Conservation (phyloP, 2,329 filamentous ascomycete genomes). For the Trichoderma simmonsii region DNA sequence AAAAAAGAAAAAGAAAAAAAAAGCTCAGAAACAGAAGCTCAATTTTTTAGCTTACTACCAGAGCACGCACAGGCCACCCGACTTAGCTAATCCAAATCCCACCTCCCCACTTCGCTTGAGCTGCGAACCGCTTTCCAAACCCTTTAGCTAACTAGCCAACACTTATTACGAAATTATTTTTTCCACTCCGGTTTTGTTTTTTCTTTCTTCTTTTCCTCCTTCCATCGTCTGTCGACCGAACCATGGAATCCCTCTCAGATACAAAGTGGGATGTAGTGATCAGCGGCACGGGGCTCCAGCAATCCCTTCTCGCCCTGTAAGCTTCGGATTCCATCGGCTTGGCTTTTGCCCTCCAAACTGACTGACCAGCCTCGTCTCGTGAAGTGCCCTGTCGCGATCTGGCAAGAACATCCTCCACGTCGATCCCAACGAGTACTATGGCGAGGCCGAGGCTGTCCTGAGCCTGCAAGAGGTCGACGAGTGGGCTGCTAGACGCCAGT, state of each 20-base stretch:
- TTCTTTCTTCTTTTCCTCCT: constrained; percentile 15
- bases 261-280: constrained; percentile 78
- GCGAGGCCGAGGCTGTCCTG: constrained; percentile 79
- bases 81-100: constrained; percentile 9
- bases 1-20: constrained; percentile 27
- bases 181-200: constrained; percentile 22
- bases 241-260: constrained; percentile 72
- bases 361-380: constrained; percentile 34
- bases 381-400: constrained; percentile 87
- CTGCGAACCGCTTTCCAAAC: not conserved
- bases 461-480: constrained; percentile 76
- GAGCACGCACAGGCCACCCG: constrained; percentile 25
- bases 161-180: not conserved
- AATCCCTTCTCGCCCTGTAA: constrained; percentile 78
- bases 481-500: constrained; percentile 57
- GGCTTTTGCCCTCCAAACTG: constrained; percentile 31
- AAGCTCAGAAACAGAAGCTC: constrained; percentile 28
- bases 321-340: constrained; percentile 36
- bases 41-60: not conserved
- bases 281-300: constrained; percentile 72
- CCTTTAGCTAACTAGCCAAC: not conserved
- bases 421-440: constrained; percentile 85
- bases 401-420: constrained; percentile 88
- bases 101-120: constrained; percentile 24
- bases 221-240: constrained; percentile 24